These are phyloP conservation scores for Wickerhamiella hasegawae DNA, from an alignment of 805 yeast genomes.

Conservation along the genomic window DNA sequence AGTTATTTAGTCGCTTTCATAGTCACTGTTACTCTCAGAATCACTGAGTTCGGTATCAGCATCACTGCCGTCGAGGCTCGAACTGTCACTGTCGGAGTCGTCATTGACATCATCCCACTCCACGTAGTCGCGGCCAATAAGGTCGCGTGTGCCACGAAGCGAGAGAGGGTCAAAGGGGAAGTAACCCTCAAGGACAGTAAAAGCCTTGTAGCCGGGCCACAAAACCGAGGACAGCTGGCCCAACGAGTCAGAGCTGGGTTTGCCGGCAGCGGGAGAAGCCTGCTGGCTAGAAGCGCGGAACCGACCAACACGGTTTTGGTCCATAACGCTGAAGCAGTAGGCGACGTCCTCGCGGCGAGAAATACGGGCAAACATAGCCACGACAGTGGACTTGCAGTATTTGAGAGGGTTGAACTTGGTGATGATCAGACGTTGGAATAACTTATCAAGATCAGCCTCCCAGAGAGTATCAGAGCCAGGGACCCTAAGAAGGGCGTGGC, in stretches of 20 bases:
- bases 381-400: slow-evolving; percentile 87
- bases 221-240: slow-evolving; percentile 27
- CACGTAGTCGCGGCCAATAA: slow-evolving; percentile 43
- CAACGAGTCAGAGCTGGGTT: slow-evolving; percentile 15
- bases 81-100: slow-evolving; percentile 28
- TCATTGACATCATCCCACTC: slow-evolving; percentile 76
- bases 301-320: slow-evolving; percentile 66
- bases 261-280: slow-evolving; percentile 1
- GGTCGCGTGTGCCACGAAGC: slow-evolving; percentile 40
- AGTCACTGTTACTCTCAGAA: too few relatives aligned
- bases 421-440: slow-evolving; percentile 70
- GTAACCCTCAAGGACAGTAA: slow-evolving; percentile 79
- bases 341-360: slow-evolving; percentile 82
- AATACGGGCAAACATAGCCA: slow-evolving; percentile 79
- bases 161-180: slow-evolving; percentile 92
- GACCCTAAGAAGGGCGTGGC: slow-evolving; percentile 44
- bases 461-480: slow-evolving; percentile 18
- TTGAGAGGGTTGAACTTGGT: slow-evolving; percentile 87
- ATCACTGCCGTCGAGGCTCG: slow-evolving; percentile 29
- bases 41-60: too few relatives aligned
- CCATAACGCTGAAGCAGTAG: slow-evolving; percentile 85
- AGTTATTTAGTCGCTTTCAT: too few relatives aligned
- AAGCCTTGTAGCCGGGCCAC: slow-evolving; percentile 50
- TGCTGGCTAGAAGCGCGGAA: slow-evolving; percentile 20
- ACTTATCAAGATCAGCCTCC: slow-evolving; percentile 48